phyloP scores from a whole-genome alignment of 2,329 filamentous ascomycete species.

The Cladobotryum protrusum region DNA sequence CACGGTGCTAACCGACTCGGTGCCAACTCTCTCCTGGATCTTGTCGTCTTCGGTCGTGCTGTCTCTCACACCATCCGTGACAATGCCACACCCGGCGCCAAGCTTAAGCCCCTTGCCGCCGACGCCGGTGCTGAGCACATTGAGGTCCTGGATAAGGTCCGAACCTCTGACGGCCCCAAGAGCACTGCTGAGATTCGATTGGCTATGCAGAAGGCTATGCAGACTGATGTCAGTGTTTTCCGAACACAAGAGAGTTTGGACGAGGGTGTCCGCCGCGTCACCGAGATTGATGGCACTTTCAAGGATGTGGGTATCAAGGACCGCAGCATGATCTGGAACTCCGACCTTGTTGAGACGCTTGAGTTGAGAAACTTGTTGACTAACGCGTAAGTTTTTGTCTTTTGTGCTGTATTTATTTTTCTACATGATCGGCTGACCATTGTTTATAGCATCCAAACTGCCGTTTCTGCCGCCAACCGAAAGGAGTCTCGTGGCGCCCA shows the following conservation, averaged over 20 bases:
- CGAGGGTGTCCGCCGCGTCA: slow-evolving; percentile 85
- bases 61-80: slow-evolving; percentile 96
- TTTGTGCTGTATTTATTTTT: background rate
- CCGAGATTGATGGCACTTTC: slow-evolving; percentile 74
- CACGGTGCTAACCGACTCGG: slow-evolving; percentile 97
- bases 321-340: slow-evolving; percentile 99
- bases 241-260: slow-evolving; percentile 89
- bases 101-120: slow-evolving; percentile 71
- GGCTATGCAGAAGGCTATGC: slow-evolving; percentile 97
- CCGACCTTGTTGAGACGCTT: slow-evolving; percentile 90
- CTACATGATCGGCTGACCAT: background rate
- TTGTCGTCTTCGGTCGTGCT: slow-evolving; percentile 95
- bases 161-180: slow-evolving; percentile 78
- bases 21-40: slow-evolving; percentile 95
- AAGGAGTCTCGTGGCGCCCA: slow-evolving; percentile 98
- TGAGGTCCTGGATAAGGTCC: slow-evolving; percentile 74
- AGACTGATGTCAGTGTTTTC: slow-evolving; percentile 95
- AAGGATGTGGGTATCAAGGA: slow-evolving; percentile 89
- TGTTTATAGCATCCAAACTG: slow-evolving; percentile 72
- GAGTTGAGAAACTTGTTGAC: slow-evolving; percentile 93
- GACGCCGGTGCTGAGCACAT: slow-evolving; percentile 89
- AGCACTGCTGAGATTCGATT: slow-evolving; percentile 81
- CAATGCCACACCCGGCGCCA: slow-evolving; percentile 77
- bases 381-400: slow-evolving; percentile 69
- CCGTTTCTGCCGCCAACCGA: slow-evolving; percentile 80